Percentiles rank a stretch among this genome's conserved stretches.
Evolutionary conservation across 371 early-diverging fungal genomes (phyloP).

Genomic region (Chytridiales sp.): DNA sequence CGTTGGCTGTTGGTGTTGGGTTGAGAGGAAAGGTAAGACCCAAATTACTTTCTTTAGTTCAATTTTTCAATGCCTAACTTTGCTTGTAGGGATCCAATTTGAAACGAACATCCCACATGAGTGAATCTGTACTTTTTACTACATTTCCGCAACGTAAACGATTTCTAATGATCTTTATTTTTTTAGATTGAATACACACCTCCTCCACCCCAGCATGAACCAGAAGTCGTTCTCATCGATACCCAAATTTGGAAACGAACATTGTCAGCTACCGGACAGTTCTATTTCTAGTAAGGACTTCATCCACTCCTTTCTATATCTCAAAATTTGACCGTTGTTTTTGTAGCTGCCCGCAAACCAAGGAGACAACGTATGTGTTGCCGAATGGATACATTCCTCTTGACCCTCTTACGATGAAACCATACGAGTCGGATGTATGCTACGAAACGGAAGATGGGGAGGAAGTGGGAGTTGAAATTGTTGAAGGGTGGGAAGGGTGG

Average conservation of each 20-base stretch:
- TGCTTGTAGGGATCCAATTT: background rate
- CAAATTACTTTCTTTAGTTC: background rate
- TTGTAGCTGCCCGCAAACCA: conserved; percentile 34
- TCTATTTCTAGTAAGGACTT: conserved; percentile 44
- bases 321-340: background rate
- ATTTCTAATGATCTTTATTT: background rate
- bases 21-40: too few species aligned
- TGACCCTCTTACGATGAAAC: conserved; percentile 20
- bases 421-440: background rate
- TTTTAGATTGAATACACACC: background rate
- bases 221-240: conserved; percentile 44
- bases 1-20: too few species aligned
- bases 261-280: conserved; percentile 39
- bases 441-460: conserved; percentile 4
- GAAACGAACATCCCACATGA: conserved; percentile 3
- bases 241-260: conserved; percentile 42
- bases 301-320: background rate
- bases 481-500: conserved; percentile 46
- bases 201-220: conserved; percentile 19
- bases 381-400: conserved; percentile 33
- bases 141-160: background rate
- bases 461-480: conserved; percentile 2
- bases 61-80: background rate
- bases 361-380: conserved; percentile 43
- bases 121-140: background rate